These are phyloP conservation scores for Strobilomyces echinocephalus DNA, from an alignment of 768 basidiomycete species.

Conservation along the genomic window DNA sequence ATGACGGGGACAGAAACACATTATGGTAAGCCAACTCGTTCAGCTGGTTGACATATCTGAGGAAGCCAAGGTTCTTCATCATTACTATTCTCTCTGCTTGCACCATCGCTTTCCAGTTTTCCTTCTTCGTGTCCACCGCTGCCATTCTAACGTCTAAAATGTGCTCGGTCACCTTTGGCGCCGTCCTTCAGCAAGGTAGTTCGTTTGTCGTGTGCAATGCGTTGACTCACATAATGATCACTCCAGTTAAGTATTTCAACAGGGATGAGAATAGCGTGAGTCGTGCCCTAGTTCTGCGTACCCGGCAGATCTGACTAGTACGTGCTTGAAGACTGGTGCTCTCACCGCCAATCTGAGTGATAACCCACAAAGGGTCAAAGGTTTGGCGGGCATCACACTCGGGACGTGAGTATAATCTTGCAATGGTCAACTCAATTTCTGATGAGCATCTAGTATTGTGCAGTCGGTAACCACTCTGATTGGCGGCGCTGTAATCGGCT, in stretches of 20 bases:
- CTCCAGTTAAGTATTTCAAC: slow-evolving; percentile 79
- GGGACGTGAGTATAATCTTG: slow-evolving; percentile 34
- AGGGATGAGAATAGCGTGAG: slow-evolving; percentile 74
- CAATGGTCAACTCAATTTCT: too few relatives aligned
- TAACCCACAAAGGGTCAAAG: slow-evolving; percentile 84
- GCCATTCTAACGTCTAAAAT: slow-evolving; percentile 66
- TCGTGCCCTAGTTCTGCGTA: not conserved
- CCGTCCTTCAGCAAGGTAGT: slow-evolving; percentile 87
- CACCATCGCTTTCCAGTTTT: slow-evolving; percentile 65
- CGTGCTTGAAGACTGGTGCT: slow-evolving; percentile 59
- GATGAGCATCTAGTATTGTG: slow-evolving; percentile 37
- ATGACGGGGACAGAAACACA: slow-evolving; percentile 64
- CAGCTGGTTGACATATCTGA: slow-evolving; percentile 7
- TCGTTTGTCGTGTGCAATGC: slow-evolving; percentile 15
- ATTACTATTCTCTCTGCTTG: slow-evolving; percentile 66
- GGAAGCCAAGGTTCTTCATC: slow-evolving; percentile 60
- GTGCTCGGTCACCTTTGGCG: slow-evolving; percentile 65
- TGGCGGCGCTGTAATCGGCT: slow-evolving; percentile 70
- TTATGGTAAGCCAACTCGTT: slow-evolving; percentile 42
- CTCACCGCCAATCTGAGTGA: slow-evolving; percentile 78
- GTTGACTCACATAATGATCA: not conserved
- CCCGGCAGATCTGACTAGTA: not conserved
- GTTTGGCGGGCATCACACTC: slow-evolving; percentile 81
- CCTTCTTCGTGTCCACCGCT: slow-evolving; percentile 62
- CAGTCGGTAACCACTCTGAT: slow-evolving; percentile 69